Evolutionary conservation across 1,139 yeast genomes (phyloP), one percentile per base, ranked within the genome.

Genomic region (Taphrina deformans): DNA sequence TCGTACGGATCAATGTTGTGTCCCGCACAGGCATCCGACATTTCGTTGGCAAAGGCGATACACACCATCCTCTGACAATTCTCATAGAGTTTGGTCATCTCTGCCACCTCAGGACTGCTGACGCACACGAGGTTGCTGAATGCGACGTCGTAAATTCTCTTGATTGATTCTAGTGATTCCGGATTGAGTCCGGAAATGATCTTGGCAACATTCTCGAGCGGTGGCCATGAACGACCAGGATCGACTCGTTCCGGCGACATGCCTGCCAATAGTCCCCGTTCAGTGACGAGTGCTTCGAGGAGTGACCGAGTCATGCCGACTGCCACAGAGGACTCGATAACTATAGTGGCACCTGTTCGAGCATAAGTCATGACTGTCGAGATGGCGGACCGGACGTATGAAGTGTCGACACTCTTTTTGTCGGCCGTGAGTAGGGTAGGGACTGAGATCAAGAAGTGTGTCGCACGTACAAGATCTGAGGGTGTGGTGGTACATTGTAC

Each of bases 241-340:
- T 53, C 58, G 58, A 53, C 58, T 14, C 58, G 58, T 26, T 53
- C 58, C 4, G 58, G 58, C 21, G 58, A 53, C 58, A 53, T 53
- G n/a, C 58, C 58, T 3, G 46, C 58, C 31, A 27, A 4, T 23
- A 53, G 35, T 14, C 58, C 58, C 3, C 58, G 58, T 9, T 35
- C 33, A 21, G 48, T 16, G 35, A 27, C 35, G 1, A 53, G 45
- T 2, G 45, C 14, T 23, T 53, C 58, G 31, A 53, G 58, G 14
- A 53, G 58, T 7, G 58, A 35, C 23, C 58, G 58, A 24, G 58
- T 53, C 58, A 53, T 53, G 58, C 58, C 58, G 1, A 53, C 58
- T 10, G 58, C 45, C 1, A 53, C 58, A 14, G 58, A 38, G 4
- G 58, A 53, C 33, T 53, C 58, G 16, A 53, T 53, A 3, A 53